phyloP scores from a whole-genome alignment of 805 yeast species.

The Candida namnaoensis region DNA sequence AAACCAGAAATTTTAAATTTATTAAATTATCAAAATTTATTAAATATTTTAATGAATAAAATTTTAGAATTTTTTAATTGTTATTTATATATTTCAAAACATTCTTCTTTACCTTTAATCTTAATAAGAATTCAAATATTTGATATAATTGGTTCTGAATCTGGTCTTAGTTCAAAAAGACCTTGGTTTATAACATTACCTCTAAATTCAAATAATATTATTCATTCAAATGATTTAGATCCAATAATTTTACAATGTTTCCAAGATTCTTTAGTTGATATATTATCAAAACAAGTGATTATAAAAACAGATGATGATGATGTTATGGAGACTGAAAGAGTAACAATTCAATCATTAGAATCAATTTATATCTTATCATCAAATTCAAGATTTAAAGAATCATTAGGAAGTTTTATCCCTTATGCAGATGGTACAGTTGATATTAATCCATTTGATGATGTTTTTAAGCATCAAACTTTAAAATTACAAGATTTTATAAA shows the following conservation, averaged over 20 bases:
- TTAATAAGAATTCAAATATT: constrained; percentile 62
- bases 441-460: constrained; percentile 47
- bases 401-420: constrained; percentile 66
- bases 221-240: constrained; percentile 39
- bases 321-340: too few relatives aligned
- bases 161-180: constrained; percentile 35
- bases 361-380: constrained; percentile 54
- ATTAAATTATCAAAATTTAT: constrained; percentile 41
- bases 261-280: constrained; percentile 38
- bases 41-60: constrained; percentile 36
- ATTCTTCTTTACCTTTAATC: constrained; percentile 52
- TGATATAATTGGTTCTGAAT: constrained; percentile 35
- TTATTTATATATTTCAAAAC: constrained; percentile 61
- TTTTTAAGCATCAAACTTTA: constrained; percentile 31
- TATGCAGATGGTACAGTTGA: constrained; percentile 67
- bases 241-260: constrained; percentile 51
- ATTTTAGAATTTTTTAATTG: constrained; percentile 45
- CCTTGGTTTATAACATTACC: constrained; percentile 67
- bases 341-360: constrained; percentile 37
- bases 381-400: constrained; percentile 47
- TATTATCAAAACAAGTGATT: constrained; percentile 32
- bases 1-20: constrained; percentile 21
- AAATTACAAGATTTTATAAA: too few relatives aligned
- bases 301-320: constrained; percentile 24
- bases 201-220: constrained; percentile 52